Conservation (phyloP, 345 rosid genomes). For the Crucihimalaya himalaica region DNA sequence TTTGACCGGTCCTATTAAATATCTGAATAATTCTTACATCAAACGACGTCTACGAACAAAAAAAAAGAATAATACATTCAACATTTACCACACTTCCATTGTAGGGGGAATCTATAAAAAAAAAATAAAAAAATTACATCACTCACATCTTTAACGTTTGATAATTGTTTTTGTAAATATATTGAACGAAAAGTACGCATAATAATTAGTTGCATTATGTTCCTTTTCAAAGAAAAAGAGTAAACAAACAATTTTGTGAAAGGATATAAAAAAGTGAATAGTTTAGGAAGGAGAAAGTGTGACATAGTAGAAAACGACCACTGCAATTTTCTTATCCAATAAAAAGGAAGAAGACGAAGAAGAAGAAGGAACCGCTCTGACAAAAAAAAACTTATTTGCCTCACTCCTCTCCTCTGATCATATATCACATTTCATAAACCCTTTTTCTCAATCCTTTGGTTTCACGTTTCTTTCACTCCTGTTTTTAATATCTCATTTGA, state of each 20-base stretch:
- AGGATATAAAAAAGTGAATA: conserved; percentile 21
- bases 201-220: background rate
- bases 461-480: conserved; percentile 13
- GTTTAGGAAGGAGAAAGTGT: conserved; percentile 18
- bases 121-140: too few relatives aligned
- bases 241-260: conserved; percentile 6
- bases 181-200: too few relatives aligned
- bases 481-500: conserved; percentile 23
- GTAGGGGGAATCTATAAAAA: background rate
- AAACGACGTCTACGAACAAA: background rate
- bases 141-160: too few relatives aligned
- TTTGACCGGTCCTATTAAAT: background rate
- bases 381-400: conserved; percentile 5
- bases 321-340: conserved; percentile 35
- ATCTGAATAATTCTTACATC: conserved; percentile 5
- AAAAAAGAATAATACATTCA: background rate
- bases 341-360: background rate
- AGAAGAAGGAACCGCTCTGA: conserved; percentile 17
- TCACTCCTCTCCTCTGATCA: conserved; percentile 7
- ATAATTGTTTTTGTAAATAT: too few relatives aligned
- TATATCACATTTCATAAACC: background rate
- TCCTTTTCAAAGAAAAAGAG: background rate
- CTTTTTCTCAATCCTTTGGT: conserved; percentile 6
- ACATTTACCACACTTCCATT: background rate
- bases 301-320: conserved; percentile 31